A percentile compares a stretch with the other conserved stretches of the same genome.
phyloP scores from a whole-genome alignment of 495 filamentous ascomycete genomes.

The Penicillium bovifimosum region DNA sequence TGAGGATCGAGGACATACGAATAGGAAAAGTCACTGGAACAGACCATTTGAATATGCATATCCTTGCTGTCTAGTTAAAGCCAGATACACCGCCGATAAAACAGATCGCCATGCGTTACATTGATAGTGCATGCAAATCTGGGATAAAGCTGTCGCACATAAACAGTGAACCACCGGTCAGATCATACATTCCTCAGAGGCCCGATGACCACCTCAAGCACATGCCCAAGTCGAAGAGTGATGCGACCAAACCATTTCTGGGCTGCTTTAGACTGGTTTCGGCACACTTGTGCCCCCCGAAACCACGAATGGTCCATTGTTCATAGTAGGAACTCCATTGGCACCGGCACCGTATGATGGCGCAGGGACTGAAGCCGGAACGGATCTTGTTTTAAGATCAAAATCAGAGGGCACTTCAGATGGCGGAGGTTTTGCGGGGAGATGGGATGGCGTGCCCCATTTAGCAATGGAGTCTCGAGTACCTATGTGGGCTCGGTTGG shows the following conservation, averaged over 20 bases:
- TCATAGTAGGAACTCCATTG: slow-evolving; percentile 19
- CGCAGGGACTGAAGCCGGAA: slow-evolving; percentile 12
- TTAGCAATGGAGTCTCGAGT: slow-evolving; percentile 44
- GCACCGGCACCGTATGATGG: slow-evolving; percentile 18
- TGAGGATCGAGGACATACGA: neutral
- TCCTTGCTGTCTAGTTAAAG: slow-evolving; percentile 4
- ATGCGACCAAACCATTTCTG: neutral
- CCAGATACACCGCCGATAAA: neutral
- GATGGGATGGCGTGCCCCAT: slow-evolving; percentile 51
- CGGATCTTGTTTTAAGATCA: slow-evolving; percentile 33
- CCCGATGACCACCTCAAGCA: neutral
- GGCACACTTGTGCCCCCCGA: slow-evolving; percentile 30
- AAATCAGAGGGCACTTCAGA: slow-evolving; percentile 46
- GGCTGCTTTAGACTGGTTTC: slow-evolving; percentile 20
- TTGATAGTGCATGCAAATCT: slow-evolving; percentile 16
- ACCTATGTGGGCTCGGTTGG: slow-evolving; percentile 18
- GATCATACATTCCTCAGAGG: neutral
- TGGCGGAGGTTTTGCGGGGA: slow-evolving; percentile 51
- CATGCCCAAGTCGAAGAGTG: neutral
- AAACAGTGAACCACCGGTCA: neutral
- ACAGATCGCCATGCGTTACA: slow-evolving; percentile 10
- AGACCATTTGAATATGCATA: neutral
- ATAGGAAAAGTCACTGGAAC: neutral
- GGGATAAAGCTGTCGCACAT: neutral
- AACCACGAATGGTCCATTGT: slow-evolving; percentile 41